These are phyloP conservation scores for Dictyostelium purpureum DNA, from an alignment of 78 protist genomes.

Conservation along the genomic window DNA sequence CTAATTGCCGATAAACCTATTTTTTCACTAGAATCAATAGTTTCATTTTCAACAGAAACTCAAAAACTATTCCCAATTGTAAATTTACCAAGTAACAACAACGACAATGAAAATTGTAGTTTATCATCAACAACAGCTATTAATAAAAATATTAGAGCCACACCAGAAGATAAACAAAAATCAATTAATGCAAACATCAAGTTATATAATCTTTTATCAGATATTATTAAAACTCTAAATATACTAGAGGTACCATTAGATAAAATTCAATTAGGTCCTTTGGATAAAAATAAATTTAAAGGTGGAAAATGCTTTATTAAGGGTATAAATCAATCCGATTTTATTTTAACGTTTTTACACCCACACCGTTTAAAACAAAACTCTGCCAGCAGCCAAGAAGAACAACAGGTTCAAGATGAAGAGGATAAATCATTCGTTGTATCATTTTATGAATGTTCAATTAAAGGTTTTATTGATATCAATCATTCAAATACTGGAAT, in stretches of 20 bases:
- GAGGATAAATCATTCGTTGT: constrained; percentile 1
- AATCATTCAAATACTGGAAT: not conserved
- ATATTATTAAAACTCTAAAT: constrained; percentile 38
- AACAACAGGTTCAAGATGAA: not conserved
- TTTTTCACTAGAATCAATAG: constrained; percentile 19
- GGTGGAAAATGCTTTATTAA: constrained; percentile 70
- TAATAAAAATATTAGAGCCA: not conserved
- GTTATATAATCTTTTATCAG: constrained; percentile 10
- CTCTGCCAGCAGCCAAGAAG: not conserved
- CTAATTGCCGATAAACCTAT: not conserved
- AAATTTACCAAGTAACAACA: constrained; percentile 33
- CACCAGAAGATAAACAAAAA: not conserved
- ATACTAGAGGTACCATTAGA: constrained; percentile 21
- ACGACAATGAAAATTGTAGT: too few species aligned
- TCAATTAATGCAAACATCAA: constrained; percentile 25
- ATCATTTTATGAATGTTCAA: constrained; percentile 69
- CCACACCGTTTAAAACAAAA: constrained; percentile 1
- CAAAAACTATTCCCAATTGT: constrained; percentile 47
- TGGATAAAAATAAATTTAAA: constrained; percentile 8
- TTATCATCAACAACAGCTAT: not conserved
- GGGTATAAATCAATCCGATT: constrained; percentile 59
- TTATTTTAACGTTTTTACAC: constrained; percentile 54
- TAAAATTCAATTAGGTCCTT: not conserved
- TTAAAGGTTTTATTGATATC: constrained; percentile 76
- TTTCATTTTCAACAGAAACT: constrained; percentile 55